Conservation (phyloP, 2,329 filamentous ascomycete species). For the Cadophora sp. region DNA sequence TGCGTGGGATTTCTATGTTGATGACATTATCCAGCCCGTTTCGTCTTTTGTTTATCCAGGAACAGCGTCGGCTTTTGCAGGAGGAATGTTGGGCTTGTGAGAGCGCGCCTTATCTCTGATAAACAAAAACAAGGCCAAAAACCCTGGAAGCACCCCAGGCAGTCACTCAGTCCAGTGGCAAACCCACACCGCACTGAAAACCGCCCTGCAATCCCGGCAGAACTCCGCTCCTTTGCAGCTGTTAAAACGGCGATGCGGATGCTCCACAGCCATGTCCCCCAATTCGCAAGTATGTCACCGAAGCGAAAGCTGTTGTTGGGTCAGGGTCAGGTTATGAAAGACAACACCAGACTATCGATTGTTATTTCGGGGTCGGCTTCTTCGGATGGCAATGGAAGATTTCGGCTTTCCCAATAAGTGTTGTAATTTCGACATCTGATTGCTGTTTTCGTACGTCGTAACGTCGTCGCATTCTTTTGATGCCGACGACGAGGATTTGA, state of each 20-base stretch:
- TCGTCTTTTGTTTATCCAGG: background rate
- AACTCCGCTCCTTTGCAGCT: background rate
- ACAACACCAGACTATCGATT: slow-evolving; percentile 1
- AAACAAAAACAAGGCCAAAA: background rate
- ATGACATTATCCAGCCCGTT: background rate
- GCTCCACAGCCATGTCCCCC: background rate
- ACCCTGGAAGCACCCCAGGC: slow-evolving; percentile 9
- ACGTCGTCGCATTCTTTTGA: background rate
- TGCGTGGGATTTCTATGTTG: background rate
- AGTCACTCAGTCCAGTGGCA: background rate
- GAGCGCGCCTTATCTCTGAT: background rate
- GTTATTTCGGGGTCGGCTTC: background rate
- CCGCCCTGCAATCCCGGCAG: background rate
- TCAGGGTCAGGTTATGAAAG: too few species aligned
- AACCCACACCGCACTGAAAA: background rate
- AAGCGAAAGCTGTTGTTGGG: too few species aligned
- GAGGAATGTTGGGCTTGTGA: background rate
- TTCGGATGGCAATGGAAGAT: background rate
- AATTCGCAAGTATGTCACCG: background rate
- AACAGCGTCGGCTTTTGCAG: background rate
- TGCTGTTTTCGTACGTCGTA: background rate
- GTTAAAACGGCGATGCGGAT: background rate
- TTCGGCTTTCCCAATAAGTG: too few species aligned
- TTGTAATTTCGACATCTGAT: background rate
- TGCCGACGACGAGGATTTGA: background rate